phyloP scores from a whole-genome alignment of 306 rosid species.

The Vigna reflexopilosa region DNA sequence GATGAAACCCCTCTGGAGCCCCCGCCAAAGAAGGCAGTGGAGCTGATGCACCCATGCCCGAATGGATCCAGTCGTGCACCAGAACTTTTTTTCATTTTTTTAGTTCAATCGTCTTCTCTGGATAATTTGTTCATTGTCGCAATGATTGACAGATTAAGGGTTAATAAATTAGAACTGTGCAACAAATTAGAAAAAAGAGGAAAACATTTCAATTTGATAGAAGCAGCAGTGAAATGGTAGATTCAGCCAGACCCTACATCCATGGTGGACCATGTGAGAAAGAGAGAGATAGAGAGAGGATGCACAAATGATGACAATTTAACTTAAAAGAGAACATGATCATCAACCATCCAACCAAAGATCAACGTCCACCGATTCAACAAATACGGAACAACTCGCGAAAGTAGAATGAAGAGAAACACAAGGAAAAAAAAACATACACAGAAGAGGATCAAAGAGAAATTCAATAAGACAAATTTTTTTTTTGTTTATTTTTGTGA shows the following conservation, averaged over 20 bases:
- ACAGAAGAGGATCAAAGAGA: too few species aligned
- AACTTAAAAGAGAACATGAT: too few species aligned
- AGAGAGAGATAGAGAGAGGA: neutral
- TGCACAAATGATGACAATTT: constrained; percentile 48
- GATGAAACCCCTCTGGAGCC: neutral
- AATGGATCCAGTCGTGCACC: constrained; percentile 95
- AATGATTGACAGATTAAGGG: neutral
- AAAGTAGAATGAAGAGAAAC: too few species aligned
- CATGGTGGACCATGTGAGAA: constrained; percentile 24
- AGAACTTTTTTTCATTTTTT: constrained; percentile 41
- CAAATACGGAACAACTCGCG: too few species aligned
- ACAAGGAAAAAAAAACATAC: too few species aligned
- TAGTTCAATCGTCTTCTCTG: neutral
- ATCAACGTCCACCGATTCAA: too few species aligned
- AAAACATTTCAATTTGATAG: neutral
- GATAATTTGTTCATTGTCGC: neutral
- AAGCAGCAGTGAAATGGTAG: neutral
- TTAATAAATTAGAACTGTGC: neutral
- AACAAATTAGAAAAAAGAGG: neutral
- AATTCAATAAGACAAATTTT: too few species aligned
- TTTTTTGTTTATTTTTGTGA: too few species aligned
- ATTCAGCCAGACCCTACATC: constrained; percentile 38
- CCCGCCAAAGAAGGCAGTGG: constrained; percentile 54
- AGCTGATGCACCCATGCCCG: constrained; percentile 94
- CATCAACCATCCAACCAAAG: too few species aligned